phyloP scores from a whole-genome alignment of 2,329 filamentous ascomycete genomes.

The Alternaria dauci region DNA sequence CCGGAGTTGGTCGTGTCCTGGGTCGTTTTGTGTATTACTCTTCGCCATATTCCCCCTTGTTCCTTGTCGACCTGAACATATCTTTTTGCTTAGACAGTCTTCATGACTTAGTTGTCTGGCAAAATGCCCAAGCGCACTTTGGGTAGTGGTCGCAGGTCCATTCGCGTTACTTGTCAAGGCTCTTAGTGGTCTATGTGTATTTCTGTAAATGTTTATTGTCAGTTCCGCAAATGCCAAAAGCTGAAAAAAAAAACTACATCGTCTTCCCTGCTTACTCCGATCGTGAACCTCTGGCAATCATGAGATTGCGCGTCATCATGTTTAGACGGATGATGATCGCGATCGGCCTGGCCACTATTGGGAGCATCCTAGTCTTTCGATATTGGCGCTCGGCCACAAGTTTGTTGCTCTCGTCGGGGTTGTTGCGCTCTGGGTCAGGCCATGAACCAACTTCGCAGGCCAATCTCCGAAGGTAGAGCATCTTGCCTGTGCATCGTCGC shows the following conservation, averaged over 20 bases:
- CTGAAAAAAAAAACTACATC: slow-evolving; percentile 7
- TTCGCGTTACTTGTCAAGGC: slow-evolving; percentile 22
- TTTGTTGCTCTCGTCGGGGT: neutral
- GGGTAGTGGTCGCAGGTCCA: slow-evolving; percentile 30
- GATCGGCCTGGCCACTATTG: neutral
- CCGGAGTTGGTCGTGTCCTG: slow-evolving; percentile 24
- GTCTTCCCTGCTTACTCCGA: neutral
- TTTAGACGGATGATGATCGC: too few species aligned
- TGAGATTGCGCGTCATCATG: neutral
- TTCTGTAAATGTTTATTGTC: slow-evolving; percentile 39
- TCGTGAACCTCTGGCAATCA: neutral
- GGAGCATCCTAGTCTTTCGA: neutral
- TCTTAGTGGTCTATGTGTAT: slow-evolving; percentile 33
- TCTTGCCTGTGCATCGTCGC: neutral
- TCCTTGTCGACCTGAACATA: slow-evolving; percentile 27
- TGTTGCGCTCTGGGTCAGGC: neutral
- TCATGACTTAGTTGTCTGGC: slow-evolving; percentile 13
- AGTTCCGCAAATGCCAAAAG: slow-evolving; percentile 17
- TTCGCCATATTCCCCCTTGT: slow-evolving; percentile 32
- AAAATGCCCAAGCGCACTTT: slow-evolving; percentile 30
- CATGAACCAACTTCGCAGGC: neutral
- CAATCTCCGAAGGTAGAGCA: neutral
- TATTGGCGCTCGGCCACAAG: neutral
- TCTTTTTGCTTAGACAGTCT: slow-evolving; percentile 20
- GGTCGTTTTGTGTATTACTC: slow-evolving; percentile 25